A percentile compares a stretch with the other conserved stretches of the same genome.
Conservation (phyloP, 805 yeast species). For the Spathaspora sp. region DNA sequence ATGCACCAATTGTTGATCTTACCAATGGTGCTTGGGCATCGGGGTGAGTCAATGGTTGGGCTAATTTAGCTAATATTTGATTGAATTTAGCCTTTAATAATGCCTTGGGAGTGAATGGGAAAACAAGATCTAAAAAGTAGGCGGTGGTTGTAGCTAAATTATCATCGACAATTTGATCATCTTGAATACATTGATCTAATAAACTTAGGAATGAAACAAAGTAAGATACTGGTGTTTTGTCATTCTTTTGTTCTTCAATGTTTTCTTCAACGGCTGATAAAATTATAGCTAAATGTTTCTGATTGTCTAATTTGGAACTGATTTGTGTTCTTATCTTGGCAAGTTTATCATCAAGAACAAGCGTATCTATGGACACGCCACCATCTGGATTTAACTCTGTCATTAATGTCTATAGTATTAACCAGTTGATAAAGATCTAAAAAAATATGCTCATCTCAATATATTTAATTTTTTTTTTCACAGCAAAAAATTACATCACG, state of each 20-base stretch:
- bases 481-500: neutral
- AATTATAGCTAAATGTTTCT: slow-evolving; percentile 78
- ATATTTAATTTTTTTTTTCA: neutral
- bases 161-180: slow-evolving; percentile 52
- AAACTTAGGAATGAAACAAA: slow-evolving; percentile 80
- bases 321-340: slow-evolving; percentile 67
- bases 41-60: slow-evolving; percentile 70
- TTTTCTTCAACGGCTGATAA: slow-evolving; percentile 89
- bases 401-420: slow-evolving; percentile 12
- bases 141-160: slow-evolving; percentile 71
- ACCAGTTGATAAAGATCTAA: neutral
- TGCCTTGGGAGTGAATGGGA: slow-evolving; percentile 68
- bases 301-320: slow-evolving; percentile 80
- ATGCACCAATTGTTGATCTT: slow-evolving; percentile 79
- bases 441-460: neutral
- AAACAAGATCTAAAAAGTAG: slow-evolving; percentile 75
- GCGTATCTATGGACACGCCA: slow-evolving; percentile 25
- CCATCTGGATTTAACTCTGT: slow-evolving; percentile 36
- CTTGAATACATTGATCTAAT: slow-evolving; percentile 63
- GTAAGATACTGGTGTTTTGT: slow-evolving; percentile 72
- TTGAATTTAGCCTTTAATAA: slow-evolving; percentile 72
- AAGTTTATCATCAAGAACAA: slow-evolving; percentile 61
- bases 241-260: slow-evolving; percentile 60
- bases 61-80: slow-evolving; percentile 73
- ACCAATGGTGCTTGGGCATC: slow-evolving; percentile 77